These are phyloP conservation scores for Podospora anserina DNA, from an alignment of 495 filamentous ascomycete genomes.

Conservation along the genomic window DNA sequence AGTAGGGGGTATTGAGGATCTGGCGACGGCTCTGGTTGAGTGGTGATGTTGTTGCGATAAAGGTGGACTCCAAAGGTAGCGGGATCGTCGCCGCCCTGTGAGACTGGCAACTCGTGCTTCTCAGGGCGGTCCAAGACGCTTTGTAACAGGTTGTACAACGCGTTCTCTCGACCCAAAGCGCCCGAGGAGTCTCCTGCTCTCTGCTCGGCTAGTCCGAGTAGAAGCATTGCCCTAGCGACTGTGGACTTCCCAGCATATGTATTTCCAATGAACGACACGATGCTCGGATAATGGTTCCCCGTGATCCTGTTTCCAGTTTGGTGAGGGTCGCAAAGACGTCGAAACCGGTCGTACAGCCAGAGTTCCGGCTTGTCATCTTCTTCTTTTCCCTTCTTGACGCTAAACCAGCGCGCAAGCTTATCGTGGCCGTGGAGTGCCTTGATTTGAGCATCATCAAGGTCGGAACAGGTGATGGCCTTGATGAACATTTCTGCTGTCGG, in stretches of 20 bases:
- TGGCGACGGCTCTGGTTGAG: neutral
- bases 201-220: slow-evolving; percentile 4
- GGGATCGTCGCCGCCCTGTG: neutral
- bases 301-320: neutral
- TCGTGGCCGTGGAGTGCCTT: neutral
- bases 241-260: slow-evolving; percentile 13
- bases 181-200: neutral
- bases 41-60: neutral
- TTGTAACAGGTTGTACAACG: neutral
- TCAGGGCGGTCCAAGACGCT: neutral
- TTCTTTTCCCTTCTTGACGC: neutral
- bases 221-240: slow-evolving; percentile 8
- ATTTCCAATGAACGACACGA: slow-evolving; percentile 14
- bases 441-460: neutral
- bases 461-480: neutral
- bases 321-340: slow-evolving; percentile 5
- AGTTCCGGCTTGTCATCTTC: slow-evolving; percentile 4
- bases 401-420: neutral
- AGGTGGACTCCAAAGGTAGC: neutral
- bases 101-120: neutral
- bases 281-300: slow-evolving; percentile 5
- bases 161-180: neutral
- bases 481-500: neutral
- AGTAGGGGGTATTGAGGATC: slow-evolving; percentile 8
- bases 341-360: slow-evolving; percentile 14